Conservation (phyloP, 164 flowering plant species). For the Warburgia ugandensis region DNA sequence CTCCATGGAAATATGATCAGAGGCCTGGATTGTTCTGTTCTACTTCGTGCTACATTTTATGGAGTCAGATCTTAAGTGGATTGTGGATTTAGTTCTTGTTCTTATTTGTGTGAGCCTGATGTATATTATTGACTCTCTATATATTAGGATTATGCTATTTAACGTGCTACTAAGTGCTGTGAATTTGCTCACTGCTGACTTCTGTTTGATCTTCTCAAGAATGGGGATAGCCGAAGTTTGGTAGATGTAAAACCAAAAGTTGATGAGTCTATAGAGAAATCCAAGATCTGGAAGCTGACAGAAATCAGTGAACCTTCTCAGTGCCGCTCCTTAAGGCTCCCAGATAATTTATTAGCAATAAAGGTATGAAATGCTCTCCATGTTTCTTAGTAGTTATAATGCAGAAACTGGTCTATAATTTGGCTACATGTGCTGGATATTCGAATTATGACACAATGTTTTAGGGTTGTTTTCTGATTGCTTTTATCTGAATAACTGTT, state of each 20-base stretch:
- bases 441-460: too few relatives aligned
- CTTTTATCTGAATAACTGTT: too few relatives aligned
- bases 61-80: neutral
- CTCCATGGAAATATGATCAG: too few relatives aligned
- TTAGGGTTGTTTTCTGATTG: too few relatives aligned
- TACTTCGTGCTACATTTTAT: neutral
- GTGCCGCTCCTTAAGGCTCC: slow-evolving; percentile 56
- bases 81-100: neutral
- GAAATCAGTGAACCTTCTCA: slow-evolving; percentile 64
- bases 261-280: slow-evolving; percentile 63
- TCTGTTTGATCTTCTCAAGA: slow-evolving; percentile 22
- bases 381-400: too few relatives aligned
- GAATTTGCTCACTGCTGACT: neutral
- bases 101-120: neutral
- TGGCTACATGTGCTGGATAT: too few relatives aligned
- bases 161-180: neutral
- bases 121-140: neutral
- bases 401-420: too few relatives aligned
- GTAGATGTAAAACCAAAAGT: slow-evolving; percentile 66
- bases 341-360: slow-evolving; percentile 41
- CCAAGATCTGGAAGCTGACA: slow-evolving; percentile 75
- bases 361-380: slow-evolving; percentile 32
- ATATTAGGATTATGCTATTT: neutral
- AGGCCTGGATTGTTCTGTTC: neutral
- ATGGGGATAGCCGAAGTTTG: slow-evolving; percentile 53